Percentiles rank a stretch among this genome's conserved stretches.
Evolutionary conservation across 2,329 filamentous ascomycete species (phyloP).

Genomic region (Diaporthe helianthi): DNA sequence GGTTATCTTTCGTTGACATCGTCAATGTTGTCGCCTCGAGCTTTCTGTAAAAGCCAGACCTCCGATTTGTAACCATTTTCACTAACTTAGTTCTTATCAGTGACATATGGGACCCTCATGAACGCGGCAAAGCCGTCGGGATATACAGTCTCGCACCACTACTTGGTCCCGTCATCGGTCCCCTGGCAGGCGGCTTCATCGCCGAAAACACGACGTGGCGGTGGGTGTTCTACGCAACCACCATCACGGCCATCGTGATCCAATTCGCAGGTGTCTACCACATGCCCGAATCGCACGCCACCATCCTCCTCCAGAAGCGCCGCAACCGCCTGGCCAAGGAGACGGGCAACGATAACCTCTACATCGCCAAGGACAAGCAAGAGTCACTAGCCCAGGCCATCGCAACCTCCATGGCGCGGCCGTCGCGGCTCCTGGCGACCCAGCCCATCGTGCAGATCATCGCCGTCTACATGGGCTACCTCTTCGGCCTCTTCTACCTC

Average conservation of each 20-base stretch:
- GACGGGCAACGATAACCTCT: constrained; percentile 58
- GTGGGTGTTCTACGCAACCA: constrained; percentile 75
- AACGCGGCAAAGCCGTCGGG: constrained; percentile 67
- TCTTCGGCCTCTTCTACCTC: constrained; percentile 62
- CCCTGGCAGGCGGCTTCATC: constrained; percentile 71
- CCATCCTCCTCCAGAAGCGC: constrained; percentile 65
- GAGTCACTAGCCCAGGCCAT: constrained; percentile 38
- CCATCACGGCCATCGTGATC: constrained; percentile 66
- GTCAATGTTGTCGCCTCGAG: no score
- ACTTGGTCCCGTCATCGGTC: constrained; percentile 70
- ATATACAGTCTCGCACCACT: constrained; percentile 70
- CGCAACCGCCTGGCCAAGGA: constrained; percentile 60
- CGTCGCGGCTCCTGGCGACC: constrained; percentile 52
- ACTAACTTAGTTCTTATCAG: background rate
- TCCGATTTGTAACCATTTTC: background rate
- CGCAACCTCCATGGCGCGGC: background rate
- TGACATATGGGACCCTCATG: constrained; percentile 63
- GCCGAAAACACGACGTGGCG: constrained; percentile 71
- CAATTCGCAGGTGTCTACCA: constrained; percentile 65
- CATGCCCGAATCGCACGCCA: constrained; percentile 71
- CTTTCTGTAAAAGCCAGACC: background rate
- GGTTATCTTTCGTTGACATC: no score
- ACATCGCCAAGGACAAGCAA: constrained; percentile 60
- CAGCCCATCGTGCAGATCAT: constrained; percentile 60
- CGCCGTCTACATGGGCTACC: constrained; percentile 55